Evolutionary conservation across 805 yeast species (phyloP).

Genomic region (Saturnispora sanitii): DNA sequence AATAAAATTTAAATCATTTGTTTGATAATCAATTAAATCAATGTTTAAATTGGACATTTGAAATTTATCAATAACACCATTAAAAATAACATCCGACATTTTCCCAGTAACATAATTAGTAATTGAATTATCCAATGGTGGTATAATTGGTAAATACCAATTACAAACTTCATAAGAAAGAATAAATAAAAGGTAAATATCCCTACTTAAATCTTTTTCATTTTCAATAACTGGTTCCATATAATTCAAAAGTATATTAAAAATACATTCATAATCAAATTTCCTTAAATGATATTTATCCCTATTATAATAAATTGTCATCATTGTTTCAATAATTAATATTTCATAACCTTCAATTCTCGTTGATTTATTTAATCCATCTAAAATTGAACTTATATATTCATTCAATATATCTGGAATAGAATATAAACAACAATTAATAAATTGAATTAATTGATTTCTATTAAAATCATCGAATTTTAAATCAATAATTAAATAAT

Average conservation of each 20-base stretch:
- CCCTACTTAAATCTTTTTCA: neutral
- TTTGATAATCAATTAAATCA: conserved; percentile 3
- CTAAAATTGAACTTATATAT: conserved; percentile 28
- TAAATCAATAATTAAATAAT: conserved; percentile 49
- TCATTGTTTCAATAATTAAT: conserved; percentile 4
- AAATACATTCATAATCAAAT: conserved; percentile 2
- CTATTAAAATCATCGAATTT: conserved; percentile 74
- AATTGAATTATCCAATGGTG: conserved; percentile 4
- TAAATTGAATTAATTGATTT: conserved; percentile 64
- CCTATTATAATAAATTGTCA: conserved; percentile 6
- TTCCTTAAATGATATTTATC: neutral
- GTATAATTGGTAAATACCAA: conserved; percentile 8
- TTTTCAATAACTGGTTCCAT: neutral
- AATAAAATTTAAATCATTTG: conserved; percentile 1
- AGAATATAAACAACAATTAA: conserved; percentile 74
- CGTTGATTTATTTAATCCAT: neutral
- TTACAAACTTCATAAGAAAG: conserved; percentile 5
- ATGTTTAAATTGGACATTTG: conserved; percentile 1
- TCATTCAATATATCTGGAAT: conserved; percentile 65
- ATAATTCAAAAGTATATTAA: conserved; percentile 1
- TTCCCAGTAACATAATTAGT: conserved; percentile 6
- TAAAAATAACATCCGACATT: conserved; percentile 3
- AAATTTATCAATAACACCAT: conserved; percentile 2
- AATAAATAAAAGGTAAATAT: conserved; percentile 1
- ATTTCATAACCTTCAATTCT: conserved; percentile 3